Conservation (phyloP, 2,329 filamentous ascomycete genomes). For the Aspergillus pseudoglaucus region DNA sequence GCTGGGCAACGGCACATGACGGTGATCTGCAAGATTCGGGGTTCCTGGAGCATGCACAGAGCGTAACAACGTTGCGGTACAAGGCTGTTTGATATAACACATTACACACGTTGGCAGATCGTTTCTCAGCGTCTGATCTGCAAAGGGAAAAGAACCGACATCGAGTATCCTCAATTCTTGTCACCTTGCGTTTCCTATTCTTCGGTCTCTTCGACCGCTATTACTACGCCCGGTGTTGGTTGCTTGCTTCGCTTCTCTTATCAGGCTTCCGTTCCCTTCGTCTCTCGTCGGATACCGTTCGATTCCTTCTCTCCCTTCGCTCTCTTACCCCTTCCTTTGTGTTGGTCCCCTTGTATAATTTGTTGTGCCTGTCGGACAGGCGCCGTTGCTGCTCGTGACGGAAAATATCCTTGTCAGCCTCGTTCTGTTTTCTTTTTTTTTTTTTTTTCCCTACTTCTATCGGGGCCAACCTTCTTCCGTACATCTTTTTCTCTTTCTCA, state of each 20-base stretch:
- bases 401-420: constrained; percentile 12
- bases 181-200: constrained; percentile 28
- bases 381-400: constrained; percentile 15
- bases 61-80: constrained; percentile 31
- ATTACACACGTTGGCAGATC: constrained; percentile 1
- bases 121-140: constrained; percentile 9
- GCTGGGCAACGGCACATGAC: constrained; percentile 25
- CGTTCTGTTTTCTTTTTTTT: constrained; percentile 4
- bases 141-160: too few relatives aligned
- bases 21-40: constrained; percentile 30
- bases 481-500: background rate
- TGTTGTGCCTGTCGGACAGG: constrained; percentile 21
- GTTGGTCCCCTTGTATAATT: constrained; percentile 21
- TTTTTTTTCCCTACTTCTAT: constrained; percentile 4
- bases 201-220: constrained; percentile 6
- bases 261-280: constrained; percentile 6
- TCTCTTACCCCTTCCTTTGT: constrained; percentile 15
- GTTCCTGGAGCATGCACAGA: constrained; percentile 39
- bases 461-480: background rate
- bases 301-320: constrained; percentile 16
- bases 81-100: constrained; percentile 1
- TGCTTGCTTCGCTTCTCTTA: background rate
- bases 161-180: constrained; percentile 19
- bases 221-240: background rate
- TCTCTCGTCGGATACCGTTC: constrained; percentile 3